phyloP scores from a whole-genome alignment of 495 filamentous ascomycete genomes.

The Trichoderma erinaceum region DNA sequence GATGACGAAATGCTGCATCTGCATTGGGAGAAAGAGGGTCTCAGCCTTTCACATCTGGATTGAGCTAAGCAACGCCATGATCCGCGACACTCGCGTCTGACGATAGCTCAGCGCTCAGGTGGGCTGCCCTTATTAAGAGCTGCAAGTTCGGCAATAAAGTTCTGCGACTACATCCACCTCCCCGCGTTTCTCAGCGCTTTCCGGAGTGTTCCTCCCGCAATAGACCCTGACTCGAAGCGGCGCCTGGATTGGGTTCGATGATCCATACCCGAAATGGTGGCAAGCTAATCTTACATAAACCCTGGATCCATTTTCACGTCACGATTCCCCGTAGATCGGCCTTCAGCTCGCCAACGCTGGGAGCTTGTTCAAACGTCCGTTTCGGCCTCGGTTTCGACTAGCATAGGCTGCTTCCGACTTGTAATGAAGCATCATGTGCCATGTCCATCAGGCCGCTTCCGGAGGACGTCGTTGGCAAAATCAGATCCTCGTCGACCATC shows the following conservation, averaged over 20 bases:
- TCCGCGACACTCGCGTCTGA: too few relatives aligned
- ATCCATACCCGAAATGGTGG: slow-evolving; percentile 6
- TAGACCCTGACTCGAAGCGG: not conserved
- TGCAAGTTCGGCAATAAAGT: too few relatives aligned
- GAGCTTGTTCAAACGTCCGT: not conserved
- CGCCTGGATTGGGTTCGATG: not conserved
- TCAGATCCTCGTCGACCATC: slow-evolving; percentile 78
- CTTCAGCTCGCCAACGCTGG: not conserved
- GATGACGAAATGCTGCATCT: slow-evolving; percentile 9
- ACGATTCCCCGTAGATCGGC: not conserved
- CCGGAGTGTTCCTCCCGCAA: not conserved
- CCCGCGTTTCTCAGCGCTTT: not conserved
- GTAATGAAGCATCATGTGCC: slow-evolving; percentile 19
- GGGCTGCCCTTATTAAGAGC: not conserved
- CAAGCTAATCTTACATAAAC: slow-evolving; percentile 1
- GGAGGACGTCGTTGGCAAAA: slow-evolving; percentile 68
- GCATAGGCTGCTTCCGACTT: not conserved
- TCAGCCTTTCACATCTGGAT: not conserved
- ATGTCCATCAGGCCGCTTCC: slow-evolving; percentile 70
- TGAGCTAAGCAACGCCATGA: not conserved
- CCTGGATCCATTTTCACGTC: not conserved
- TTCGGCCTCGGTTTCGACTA: not conserved
- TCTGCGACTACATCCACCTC: not conserved
- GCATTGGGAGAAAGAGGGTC: not conserved
- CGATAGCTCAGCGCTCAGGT: not conserved